Evolutionary conservation across 805 yeast genomes (phyloP).

Genomic region (Starmerella geochares): DNA sequence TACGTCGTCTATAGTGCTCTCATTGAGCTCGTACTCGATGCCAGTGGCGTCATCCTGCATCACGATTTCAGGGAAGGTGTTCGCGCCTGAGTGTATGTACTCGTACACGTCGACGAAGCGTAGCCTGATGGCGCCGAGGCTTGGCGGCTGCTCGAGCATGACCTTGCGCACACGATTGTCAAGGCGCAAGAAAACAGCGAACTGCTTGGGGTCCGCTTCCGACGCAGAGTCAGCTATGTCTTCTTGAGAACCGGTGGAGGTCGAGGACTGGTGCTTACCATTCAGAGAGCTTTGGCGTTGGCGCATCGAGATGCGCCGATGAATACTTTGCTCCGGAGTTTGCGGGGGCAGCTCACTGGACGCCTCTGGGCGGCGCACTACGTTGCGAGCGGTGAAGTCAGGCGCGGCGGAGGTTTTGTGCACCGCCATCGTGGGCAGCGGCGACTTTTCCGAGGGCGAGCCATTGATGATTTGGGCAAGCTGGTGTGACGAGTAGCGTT

Average conservation of each 20-base stretch:
- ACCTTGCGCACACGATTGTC: conserved; percentile 27
- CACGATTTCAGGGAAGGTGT: conserved; percentile 68
- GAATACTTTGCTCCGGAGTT: conserved; percentile 8
- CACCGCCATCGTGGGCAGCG: conserved; percentile 23
- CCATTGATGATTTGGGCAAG: conserved; percentile 50
- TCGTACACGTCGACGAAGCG: conserved; percentile 81
- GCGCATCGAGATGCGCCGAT: conserved; percentile 35
- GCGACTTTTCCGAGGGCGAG: conserved; percentile 13
- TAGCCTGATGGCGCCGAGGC: conserved; percentile 37
- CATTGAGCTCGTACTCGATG: conserved; percentile 73
- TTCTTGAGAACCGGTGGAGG: background rate
- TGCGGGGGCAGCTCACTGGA: conserved; percentile 2
- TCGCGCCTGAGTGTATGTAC: conserved; percentile 56
- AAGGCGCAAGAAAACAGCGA: conserved; percentile 30
- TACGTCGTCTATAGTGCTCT: conserved; percentile 49
- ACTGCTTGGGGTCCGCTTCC: background rate
- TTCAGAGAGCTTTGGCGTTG: conserved; percentile 1
- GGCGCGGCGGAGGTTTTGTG: conserved; percentile 22
- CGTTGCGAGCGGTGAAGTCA: conserved; percentile 22
- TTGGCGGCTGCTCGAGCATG: conserved; percentile 18
- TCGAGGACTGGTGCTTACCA: background rate
- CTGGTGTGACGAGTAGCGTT: conserved; percentile 88
- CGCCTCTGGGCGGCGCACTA: conserved; percentile 6
- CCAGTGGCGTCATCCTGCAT: conserved; percentile 50
- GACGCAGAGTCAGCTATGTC: background rate